These are phyloP conservation scores for Naganishia sp. DNA, from an alignment of 1,284 basidiomycete genomes.

Conservation along the genomic window DNA sequence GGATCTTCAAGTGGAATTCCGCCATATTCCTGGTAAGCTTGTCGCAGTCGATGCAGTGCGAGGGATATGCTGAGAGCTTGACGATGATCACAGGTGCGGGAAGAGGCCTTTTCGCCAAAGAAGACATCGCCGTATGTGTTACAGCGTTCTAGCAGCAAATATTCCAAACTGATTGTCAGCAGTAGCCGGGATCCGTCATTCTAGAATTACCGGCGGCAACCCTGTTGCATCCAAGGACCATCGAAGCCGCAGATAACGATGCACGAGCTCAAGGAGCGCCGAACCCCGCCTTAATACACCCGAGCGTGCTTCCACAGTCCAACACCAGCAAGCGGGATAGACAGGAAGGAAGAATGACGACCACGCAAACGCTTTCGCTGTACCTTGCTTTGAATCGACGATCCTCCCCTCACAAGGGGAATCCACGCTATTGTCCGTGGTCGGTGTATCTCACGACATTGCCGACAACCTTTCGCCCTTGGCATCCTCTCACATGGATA, in stretches of 20 bases:
- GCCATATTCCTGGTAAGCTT: constrained; percentile 32
- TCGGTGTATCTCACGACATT: constrained; percentile 73
- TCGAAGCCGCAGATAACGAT: constrained; percentile 4
- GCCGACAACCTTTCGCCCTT: constrained; percentile 64
- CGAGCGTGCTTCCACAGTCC: constrained; percentile 7
- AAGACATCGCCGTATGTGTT: constrained; percentile 56
- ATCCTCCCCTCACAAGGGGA: not conserved
- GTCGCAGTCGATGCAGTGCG: not conserved
- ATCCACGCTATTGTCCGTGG: constrained; percentile 55
- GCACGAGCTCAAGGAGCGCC: not conserved
- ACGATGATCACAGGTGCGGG: constrained; percentile 61
- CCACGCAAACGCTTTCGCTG: constrained; percentile 63
- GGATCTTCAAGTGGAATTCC: constrained; percentile 29
- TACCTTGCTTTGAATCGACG: constrained; percentile 60
- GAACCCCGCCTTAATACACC: constrained; percentile 38
- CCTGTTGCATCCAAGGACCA: constrained; percentile 64
- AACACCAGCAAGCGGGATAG: not conserved
- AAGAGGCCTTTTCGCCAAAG: constrained; percentile 66
- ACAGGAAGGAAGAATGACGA: constrained; percentile 54
- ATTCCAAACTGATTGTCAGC: constrained; percentile 9
- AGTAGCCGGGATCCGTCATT: constrained; percentile 61
- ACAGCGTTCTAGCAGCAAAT: too few species aligned
- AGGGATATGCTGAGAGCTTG: not conserved
- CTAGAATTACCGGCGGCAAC: constrained; percentile 69
- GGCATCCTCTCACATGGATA: constrained; percentile 76